Evolutionary conservation across 495 filamentous ascomycete genomes (phyloP).

Genomic region (Aspergillus coremiiformis): DNA sequence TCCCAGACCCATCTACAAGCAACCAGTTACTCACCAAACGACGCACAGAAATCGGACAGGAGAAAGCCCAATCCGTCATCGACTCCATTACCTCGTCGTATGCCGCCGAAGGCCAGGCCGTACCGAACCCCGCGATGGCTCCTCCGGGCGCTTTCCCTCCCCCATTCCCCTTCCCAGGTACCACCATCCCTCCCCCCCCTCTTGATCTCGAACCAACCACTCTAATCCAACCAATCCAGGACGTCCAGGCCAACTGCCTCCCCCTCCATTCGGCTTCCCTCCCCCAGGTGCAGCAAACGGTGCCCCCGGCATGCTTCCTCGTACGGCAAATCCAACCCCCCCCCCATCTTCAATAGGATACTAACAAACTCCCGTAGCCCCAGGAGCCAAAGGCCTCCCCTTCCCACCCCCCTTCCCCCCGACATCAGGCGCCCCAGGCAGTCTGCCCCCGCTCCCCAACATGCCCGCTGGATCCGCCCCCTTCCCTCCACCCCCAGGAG

Average conservation of each 20-base stretch:
- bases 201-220: not conserved
- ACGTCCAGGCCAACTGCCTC: conserved; percentile 45
- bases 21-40: not conserved
- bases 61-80: conserved; percentile 96
- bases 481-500: conserved; percentile 55
- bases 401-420: conserved; percentile 53
- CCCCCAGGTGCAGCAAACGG: conserved; percentile 34
- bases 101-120: conserved; percentile 81
- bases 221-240: conserved; percentile 22
- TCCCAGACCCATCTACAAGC: not conserved
- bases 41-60: conserved; percentile 81
- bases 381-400: conserved; percentile 55
- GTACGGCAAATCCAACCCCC: conserved; percentile 32
- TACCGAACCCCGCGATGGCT: conserved; percentile 72
- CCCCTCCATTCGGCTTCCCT: conserved; percentile 50
- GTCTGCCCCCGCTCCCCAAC: conserved; percentile 31
- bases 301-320: conserved; percentile 39
- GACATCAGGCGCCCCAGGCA: conserved; percentile 28
- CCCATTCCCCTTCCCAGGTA: conserved; percentile 55
- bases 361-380: conserved; percentile 34
- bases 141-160: conserved; percentile 42
- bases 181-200: not conserved
- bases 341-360: not conserved
- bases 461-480: conserved; percentile 31
- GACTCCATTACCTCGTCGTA: conserved; percentile 95